These are phyloP conservation scores for Brasilioporus rufonigricans DNA, from an alignment of 768 basidiomycete species.

Conservation along the genomic window DNA sequence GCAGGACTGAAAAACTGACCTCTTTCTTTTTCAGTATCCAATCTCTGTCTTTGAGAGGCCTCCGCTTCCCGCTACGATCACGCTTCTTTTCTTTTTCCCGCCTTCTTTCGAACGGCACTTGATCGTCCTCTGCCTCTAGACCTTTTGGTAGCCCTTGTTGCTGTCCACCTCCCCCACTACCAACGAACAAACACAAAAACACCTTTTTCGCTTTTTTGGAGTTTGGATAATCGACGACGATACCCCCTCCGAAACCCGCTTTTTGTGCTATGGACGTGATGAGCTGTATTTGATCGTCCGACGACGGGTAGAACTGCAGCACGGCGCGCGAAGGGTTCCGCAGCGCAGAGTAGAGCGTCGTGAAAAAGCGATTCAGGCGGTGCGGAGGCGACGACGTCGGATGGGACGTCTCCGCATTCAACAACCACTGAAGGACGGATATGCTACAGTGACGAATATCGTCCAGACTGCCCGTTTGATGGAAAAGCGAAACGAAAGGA, in stretches of 20 bases:
- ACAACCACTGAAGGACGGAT: constrained; percentile 97
- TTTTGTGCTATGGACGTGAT: constrained; percentile 91
- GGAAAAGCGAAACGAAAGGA: background rate
- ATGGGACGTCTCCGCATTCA: constrained; percentile 93
- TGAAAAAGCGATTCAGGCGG: constrained; percentile 86
- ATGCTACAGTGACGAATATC: constrained; percentile 56
- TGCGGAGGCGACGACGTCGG: constrained; percentile 88
- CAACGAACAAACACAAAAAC: constrained; percentile 90
- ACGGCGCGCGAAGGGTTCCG: constrained; percentile 84
- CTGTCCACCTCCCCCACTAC: constrained; percentile 57
- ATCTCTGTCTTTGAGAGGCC: constrained; percentile 70
- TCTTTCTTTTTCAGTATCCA: constrained; percentile 99
- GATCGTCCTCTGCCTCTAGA: constrained; percentile 65
- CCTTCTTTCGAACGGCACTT: constrained; percentile 73
- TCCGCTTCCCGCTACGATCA: constrained; percentile 65
- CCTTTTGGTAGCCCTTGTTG: constrained; percentile 74
- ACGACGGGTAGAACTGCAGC: constrained; percentile 94
- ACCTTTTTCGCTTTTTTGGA: constrained; percentile 95
- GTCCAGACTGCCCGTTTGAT: background rate
- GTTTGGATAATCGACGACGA: constrained; percentile 97
- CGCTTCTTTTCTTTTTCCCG: constrained; percentile 63
- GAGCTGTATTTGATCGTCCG: constrained; percentile 95
- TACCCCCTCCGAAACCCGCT: constrained; percentile 94
- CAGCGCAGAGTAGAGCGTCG: constrained; percentile 83
- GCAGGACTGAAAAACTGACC: constrained; percentile 42